Evolutionary conservation across 2,329 filamentous ascomycete species (phyloP).

Genomic region (Chaetomiaceae sp.): DNA sequence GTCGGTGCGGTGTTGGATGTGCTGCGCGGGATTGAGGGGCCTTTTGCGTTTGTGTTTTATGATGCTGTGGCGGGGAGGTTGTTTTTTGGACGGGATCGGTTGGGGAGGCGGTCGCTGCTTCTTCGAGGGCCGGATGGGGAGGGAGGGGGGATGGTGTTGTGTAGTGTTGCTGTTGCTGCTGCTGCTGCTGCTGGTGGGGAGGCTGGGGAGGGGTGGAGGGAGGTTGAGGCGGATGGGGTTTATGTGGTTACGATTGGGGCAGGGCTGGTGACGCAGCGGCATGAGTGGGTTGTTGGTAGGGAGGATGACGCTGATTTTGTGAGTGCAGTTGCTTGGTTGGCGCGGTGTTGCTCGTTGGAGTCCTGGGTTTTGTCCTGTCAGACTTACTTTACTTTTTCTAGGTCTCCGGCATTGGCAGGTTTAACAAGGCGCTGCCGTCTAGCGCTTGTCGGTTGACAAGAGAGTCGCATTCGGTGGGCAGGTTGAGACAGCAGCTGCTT

Average conservation of each 20-base stretch:
- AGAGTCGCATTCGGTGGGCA: slow-evolving; percentile 47
- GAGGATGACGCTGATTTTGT: slow-evolving; percentile 39
- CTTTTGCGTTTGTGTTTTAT: slow-evolving; percentile 85
- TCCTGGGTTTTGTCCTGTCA: slow-evolving; percentile 29
- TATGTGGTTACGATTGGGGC: slow-evolving; percentile 59
- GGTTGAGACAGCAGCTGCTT: slow-evolving; percentile 51
- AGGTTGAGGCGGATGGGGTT: slow-evolving; percentile 81
- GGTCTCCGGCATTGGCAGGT: slow-evolving; percentile 51
- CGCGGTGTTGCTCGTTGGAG: neutral
- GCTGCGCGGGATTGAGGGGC: slow-evolving; percentile 65
- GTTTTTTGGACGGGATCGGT: slow-evolving; percentile 80
- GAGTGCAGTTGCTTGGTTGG: slow-evolving; percentile 31
- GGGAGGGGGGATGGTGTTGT: slow-evolving; percentile 52
- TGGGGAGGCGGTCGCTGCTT: slow-evolving; percentile 81
- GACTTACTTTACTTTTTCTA: slow-evolving; percentile 40
- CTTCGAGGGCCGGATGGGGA: slow-evolving; percentile 41
- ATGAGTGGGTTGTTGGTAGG: slow-evolving; percentile 35
- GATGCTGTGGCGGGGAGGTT: slow-evolving; percentile 59
- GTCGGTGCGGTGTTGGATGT: slow-evolving; percentile 44
- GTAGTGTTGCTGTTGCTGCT: slow-evolving; percentile 71
- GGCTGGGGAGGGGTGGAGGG: slow-evolving; percentile 56
- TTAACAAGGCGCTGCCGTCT: slow-evolving; percentile 45
- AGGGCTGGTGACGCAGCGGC: slow-evolving; percentile 4
- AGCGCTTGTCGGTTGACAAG: slow-evolving; percentile 30
- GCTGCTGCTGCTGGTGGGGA: no score